Evolutionary conservation across 345 rosid species (phyloP).

Genomic region (Lepidium didymum): DNA sequence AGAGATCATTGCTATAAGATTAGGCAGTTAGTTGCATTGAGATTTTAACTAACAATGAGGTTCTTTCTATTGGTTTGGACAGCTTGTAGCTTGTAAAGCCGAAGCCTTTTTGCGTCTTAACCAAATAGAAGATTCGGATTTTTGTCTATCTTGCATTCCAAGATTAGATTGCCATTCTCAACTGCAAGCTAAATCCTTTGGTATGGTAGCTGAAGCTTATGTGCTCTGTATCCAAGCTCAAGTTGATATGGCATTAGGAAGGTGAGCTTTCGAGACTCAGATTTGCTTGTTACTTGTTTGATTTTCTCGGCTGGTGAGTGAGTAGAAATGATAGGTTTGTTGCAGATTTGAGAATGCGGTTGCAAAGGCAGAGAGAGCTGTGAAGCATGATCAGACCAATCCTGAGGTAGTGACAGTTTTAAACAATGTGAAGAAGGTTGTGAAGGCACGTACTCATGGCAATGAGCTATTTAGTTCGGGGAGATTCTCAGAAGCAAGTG

Average conservation of each 20-base stretch:
- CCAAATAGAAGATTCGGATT: conserved; percentile 62
- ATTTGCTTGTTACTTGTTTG: conserved; percentile 9
- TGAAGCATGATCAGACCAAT: conserved; percentile 45
- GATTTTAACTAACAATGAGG: conserved; percentile 8
- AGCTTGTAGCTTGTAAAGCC: conserved; percentile 83
- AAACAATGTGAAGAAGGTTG: conserved; percentile 66
- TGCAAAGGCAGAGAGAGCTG: conserved; percentile 75
- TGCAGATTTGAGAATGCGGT: conserved; percentile 94
- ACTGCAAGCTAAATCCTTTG: conserved; percentile 36
- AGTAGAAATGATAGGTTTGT: conserved; percentile 44
- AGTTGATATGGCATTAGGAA: conserved; percentile 89
- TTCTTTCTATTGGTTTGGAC: conserved; percentile 23
- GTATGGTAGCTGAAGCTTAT: conserved; percentile 76
- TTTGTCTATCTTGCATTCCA: conserved; percentile 41
- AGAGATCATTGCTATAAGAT: not conserved
- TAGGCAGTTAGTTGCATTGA: not conserved
- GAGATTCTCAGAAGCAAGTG: conserved; percentile 75
- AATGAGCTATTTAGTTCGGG: conserved; percentile 75
- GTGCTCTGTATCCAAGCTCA: conserved; percentile 63
- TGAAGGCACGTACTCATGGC: conserved; percentile 69
- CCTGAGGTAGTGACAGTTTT: conserved; percentile 47
- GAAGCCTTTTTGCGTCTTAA: conserved; percentile 86
- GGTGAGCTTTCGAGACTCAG: conserved; percentile 47
- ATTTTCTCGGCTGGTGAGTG: conserved; percentile 20
- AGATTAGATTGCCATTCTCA: conserved; percentile 30